A percentile compares a stretch with the other conserved stretches of the same genome.
Evolutionary conservation across 2,329 filamentous ascomycete species (phyloP).

Genomic region (Beauveria sp.): DNA sequence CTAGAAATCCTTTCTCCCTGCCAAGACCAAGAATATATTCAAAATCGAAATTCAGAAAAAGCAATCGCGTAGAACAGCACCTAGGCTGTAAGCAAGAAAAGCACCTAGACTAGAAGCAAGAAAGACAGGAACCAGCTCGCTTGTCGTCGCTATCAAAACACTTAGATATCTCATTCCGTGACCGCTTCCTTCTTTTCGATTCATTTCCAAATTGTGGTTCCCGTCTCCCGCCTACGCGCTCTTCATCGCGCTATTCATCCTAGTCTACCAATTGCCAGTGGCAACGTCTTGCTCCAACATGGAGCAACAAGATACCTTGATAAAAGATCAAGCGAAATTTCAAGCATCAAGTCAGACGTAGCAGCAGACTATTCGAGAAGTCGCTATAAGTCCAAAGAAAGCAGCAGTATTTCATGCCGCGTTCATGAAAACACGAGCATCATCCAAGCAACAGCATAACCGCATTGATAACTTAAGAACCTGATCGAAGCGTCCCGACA

Average conservation of each 20-base stretch:
- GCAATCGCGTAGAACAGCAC: background rate
- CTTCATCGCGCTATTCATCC: background rate
- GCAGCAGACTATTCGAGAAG: background rate
- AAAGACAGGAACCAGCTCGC: background rate
- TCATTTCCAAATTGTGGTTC: background rate
- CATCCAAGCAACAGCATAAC: background rate
- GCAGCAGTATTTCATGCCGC: background rate
- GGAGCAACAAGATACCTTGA: background rate
- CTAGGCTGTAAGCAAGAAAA: background rate
- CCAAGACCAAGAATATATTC: background rate
- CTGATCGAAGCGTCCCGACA: background rate
- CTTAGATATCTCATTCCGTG: background rate
- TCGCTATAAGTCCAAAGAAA: background rate
- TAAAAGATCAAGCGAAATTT: background rate
- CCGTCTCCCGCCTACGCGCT: background rate
- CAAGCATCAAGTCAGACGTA: background rate
- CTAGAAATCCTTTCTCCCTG: background rate
- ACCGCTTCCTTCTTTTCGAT: background rate
- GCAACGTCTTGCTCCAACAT: background rate
- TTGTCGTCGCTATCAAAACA: background rate
- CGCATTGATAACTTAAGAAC: background rate
- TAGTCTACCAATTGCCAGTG: background rate
- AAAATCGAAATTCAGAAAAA: background rate
- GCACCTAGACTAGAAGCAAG: background rate
- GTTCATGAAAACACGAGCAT: background rate